Base-by-base conservation (phyloP, 164 flowering plant genomes). In the Magnolia kwangsiensis region DNA sequence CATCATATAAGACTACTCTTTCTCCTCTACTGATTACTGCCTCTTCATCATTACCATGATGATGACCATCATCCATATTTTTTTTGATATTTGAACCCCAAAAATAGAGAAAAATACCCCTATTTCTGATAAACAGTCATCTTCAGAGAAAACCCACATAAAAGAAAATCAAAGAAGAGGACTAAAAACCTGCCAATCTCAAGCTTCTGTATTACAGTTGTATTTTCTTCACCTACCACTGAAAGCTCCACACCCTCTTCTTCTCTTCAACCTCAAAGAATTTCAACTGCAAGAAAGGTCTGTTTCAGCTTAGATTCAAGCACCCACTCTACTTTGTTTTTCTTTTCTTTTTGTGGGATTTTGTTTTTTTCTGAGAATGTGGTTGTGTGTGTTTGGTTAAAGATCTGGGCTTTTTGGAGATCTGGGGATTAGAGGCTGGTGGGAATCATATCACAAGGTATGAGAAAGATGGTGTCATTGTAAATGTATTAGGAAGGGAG, bases 211-310 rank as follows among this genome's bases (percentile, higher is more conserved):
- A 81, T 83, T 86, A 88, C 89, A 83, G 85, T 67, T 50, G 83
- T 76, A 82, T 78, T 81, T 81, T 69, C 75, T 23, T 84, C 85
- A 90, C 94, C 98, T 87, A 92, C 90, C 89, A 78, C 88, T 88
- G 98, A 91, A 86, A 90, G 87, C 91, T 88, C 91, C 92, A 81
- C 76, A 81, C 16, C 67, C 89, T 86, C 85, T 75, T 86, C 45
- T 78, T 64, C 80, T 51, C 74, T 61, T 65, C 72, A 67, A 61
- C 65, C 63, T 77, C 58, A 51, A 72, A 14, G 55, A 76, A 74
- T 37, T 78, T 81, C 80, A 85, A 80, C 80, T 80, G 82, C 73
- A 29, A 66, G 79, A 80, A 83, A 80, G 83, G 79, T 72, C 59
- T 51, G 63, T 76, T 58, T 75, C 31, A 81, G 84, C 86, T 85